Evolutionary conservation across 140 eudicot genomes (phyloP).

Genomic region (Cichorium intybus): DNA sequence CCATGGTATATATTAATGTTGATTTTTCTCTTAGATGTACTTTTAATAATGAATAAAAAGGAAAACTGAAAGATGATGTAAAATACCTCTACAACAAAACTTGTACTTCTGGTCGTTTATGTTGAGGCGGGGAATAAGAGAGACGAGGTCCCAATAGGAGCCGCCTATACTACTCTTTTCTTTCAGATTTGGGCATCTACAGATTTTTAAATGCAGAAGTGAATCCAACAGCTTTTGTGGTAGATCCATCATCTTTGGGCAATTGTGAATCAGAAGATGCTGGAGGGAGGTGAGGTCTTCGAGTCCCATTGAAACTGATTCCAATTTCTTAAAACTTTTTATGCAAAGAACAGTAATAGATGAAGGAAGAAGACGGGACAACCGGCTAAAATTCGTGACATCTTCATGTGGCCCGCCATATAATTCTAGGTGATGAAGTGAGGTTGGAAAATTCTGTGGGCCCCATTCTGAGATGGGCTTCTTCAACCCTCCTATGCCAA

Average conservation of each 20-base stretch:
- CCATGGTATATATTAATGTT: too few species aligned
- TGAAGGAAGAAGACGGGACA: conserved; percentile 17
- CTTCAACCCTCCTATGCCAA: conserved; percentile 2
- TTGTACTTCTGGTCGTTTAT: too few species aligned
- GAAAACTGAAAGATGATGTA: too few species aligned
- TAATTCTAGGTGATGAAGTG: not conserved
- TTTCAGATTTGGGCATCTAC: not conserved
- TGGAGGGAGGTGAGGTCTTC: conserved; percentile 17
- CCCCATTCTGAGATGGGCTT: conserved; percentile 15
- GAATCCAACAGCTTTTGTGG: conserved; percentile 10
- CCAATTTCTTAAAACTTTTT: not conserved
- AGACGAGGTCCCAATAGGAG: conserved; percentile 15
- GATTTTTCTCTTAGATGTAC: too few species aligned
- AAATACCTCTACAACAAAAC: too few species aligned
- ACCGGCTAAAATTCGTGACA: not conserved
- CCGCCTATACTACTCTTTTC: conserved; percentile 1
- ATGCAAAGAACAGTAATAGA: not conserved
- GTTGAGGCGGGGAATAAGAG: not conserved
- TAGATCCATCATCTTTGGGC: conserved; percentile 10
- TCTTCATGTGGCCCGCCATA: not conserved
- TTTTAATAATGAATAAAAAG: too few species aligned
- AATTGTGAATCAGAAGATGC: not conserved
- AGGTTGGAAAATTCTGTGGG: conserved; percentile 12
- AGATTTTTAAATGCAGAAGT: not conserved
- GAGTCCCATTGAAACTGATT: conserved; percentile 12